Base-by-base conservation (phyloP, 2,329 filamentous ascomycete genomes). In the Diplodia scrobiculata region DNA sequence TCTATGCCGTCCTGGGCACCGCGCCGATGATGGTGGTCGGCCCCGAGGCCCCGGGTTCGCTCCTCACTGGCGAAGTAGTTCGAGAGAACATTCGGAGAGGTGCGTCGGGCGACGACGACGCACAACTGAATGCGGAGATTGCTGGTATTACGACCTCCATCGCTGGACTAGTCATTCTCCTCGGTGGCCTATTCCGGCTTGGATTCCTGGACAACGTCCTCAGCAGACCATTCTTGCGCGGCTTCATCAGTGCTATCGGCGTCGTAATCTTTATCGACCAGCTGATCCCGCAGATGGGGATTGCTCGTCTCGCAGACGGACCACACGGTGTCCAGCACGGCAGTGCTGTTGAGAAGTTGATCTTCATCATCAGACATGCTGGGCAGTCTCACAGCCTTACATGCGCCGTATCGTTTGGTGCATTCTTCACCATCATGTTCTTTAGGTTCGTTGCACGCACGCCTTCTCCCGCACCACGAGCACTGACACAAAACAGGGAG, bases 241-340 rank as follows among this genome's bases (percentile, higher is more conserved):
- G 95, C 0, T 99, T 99, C 79, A 97, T 99, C 78, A 97, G 91
- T 66, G 95, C 95, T 60, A 96, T 99, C 75, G 95, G 95, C 58
- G 91, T 97, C 66, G 93, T 98, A 70, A 98, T 99, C 74, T 87
- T 96, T 47, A 91, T 98, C 41, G 95, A 98, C 76, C 95, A 99
- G 78, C 81, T 97, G 52, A 91, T 97, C 63, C 93, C 94, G 0
- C 92, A 98, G 77, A 84, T 96, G 72, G 95, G 95, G 0, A 83
- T 99, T 25, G 84, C 83, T 45, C 80, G 83, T 1, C 78, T 87
- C 19, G 91, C 92, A 0, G 87, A 86, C 63, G 79, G 89, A 17
- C 74, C 77, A 2, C 80, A 81, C 1, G 84, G 85, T n/a, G 86
- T 92, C 2, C 86, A 86, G 51, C 94, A 98, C 73, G 92, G 91